Percentiles rank a stretch among this genome's conserved stretches.
These are phyloP conservation scores for Clitopilus passeckerianus DNA, from an alignment of 768 basidiomycete species.

Conservation along the genomic window DNA sequence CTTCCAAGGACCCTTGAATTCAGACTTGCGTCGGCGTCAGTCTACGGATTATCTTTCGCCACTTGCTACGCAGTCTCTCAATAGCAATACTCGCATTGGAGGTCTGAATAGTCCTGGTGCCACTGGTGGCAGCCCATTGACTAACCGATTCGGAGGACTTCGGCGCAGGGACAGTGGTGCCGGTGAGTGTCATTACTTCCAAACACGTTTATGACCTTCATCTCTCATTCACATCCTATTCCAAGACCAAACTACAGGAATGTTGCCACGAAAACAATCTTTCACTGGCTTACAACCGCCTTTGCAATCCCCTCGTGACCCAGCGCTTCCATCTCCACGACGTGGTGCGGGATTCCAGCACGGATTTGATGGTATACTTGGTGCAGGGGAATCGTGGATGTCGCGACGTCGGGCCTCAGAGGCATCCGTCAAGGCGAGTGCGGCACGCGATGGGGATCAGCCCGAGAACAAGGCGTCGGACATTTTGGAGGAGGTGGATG, in stretches of 20 bases:
- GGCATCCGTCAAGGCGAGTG: slow-evolving; percentile 37
- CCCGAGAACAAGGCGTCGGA: slow-evolving; percentile 37
- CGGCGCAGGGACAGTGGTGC: slow-evolving; percentile 63
- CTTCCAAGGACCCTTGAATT: slow-evolving; percentile 79
- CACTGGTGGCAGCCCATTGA: slow-evolving; percentile 48
- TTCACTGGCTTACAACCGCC: slow-evolving; percentile 55
- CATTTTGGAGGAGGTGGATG: slow-evolving; percentile 60
- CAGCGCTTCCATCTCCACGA: slow-evolving; percentile 60
- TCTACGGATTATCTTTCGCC: slow-evolving; percentile 69
- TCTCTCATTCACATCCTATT: slow-evolving; percentile 13
- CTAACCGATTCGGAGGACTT: slow-evolving; percentile 60
- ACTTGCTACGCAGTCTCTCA: slow-evolving; percentile 41
- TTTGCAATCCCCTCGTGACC: slow-evolving; percentile 55
- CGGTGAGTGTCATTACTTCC: slow-evolving; percentile 34
- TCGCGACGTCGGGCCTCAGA: slow-evolving; percentile 61
- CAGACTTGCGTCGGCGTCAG: slow-evolving; percentile 82
- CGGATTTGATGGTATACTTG: slow-evolving; percentile 72
- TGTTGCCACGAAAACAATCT: slow-evolving; percentile 64
- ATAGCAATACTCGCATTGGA: slow-evolving; percentile 55
- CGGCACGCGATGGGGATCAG: slow-evolving; percentile 28
- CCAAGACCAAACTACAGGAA: slow-evolving; percentile 54
- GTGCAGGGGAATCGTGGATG: slow-evolving; percentile 64
- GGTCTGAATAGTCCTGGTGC: slow-evolving; percentile 40
- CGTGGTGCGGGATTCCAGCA: slow-evolving; percentile 52
- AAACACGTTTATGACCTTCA: slow-evolving; percentile 1